phyloP scores from a whole-genome alignment of 75 land plant genomes.

The Cupressus sempervirens region DNA sequence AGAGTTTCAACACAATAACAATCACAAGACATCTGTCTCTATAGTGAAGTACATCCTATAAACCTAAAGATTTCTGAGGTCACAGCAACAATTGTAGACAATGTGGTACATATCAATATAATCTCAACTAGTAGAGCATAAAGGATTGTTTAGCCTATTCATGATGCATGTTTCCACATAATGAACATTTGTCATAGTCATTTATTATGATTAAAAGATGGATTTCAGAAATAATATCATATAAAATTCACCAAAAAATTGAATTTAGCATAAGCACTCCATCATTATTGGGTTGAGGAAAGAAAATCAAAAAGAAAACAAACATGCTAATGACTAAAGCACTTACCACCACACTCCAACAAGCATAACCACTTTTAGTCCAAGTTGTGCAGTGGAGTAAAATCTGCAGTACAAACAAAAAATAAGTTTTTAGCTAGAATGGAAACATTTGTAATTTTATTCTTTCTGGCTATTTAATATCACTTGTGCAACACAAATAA shows the following conservation, averaged over 20 bases:
- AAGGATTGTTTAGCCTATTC: background rate
- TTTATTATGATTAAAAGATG: background rate
- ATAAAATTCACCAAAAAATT: background rate
- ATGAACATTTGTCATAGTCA: background rate
- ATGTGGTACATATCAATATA: background rate
- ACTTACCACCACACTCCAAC: constrained; percentile 82
- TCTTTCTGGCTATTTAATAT: background rate
- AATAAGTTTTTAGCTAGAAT: background rate
- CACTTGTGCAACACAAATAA: background rate
- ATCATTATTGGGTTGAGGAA: background rate
- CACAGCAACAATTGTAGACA: background rate
- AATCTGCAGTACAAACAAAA: constrained; percentile 38
- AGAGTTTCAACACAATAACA: background rate
- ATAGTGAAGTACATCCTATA: background rate
- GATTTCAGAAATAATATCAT: background rate
- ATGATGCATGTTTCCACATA: background rate
- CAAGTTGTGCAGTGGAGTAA: constrained; percentile 77
- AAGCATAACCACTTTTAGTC: constrained; percentile 68
- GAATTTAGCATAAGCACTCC: background rate
- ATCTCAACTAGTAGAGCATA: background rate
- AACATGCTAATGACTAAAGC: background rate
- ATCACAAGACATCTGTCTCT: background rate
- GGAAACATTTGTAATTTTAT: background rate
- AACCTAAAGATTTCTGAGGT: background rate
- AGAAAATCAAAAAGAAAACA: background rate